phyloP scores from a whole-genome alignment of 2,329 filamentous ascomycete species.

The Hymenotorrendiella dingleyae region DNA sequence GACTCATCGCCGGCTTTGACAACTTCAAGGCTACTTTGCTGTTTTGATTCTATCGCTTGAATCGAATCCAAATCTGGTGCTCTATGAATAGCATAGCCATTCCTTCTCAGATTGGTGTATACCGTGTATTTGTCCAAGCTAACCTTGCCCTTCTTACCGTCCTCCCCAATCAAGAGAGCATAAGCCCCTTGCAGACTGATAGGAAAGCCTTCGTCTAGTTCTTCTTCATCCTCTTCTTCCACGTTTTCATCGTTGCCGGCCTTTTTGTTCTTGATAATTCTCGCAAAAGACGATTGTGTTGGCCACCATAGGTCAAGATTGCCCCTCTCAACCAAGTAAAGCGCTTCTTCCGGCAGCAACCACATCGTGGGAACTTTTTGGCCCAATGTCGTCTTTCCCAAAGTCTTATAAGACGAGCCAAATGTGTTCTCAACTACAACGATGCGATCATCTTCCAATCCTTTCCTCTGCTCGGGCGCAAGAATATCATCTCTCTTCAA shows the following conservation, averaged over 20 bases:
- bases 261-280: constrained; percentile 23
- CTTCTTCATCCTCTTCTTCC: constrained; percentile 36
- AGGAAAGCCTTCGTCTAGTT: constrained; percentile 58
- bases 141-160: constrained; percentile 54
- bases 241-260: constrained; percentile 12
- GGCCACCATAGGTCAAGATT: constrained; percentile 86
- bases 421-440: constrained; percentile 68
- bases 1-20: constrained; percentile 7
- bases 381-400: constrained; percentile 59
- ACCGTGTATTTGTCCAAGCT: constrained; percentile 80
- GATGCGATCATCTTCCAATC: constrained; percentile 47
- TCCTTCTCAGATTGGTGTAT: constrained; percentile 75
- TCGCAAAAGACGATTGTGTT: constrained; percentile 41
- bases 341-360: constrained; percentile 85
- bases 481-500: constrained; percentile 41
- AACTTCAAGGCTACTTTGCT: constrained; percentile 4
- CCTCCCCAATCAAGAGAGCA: constrained; percentile 70
- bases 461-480: constrained; percentile 62
- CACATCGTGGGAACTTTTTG: constrained; percentile 62
- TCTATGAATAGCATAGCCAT: constrained; percentile 75
- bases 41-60: constrained; percentile 17
- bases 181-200: constrained; percentile 91
- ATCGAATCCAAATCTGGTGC: constrained; percentile 48
- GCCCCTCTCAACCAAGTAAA: constrained; percentile 84
- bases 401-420: constrained; percentile 67